Percentiles rank a stretch among this genome's conserved stretches.
These are phyloP conservation scores for Barnettozyma californica DNA, from an alignment of 805 yeast species.

Conservation along the genomic window DNA sequence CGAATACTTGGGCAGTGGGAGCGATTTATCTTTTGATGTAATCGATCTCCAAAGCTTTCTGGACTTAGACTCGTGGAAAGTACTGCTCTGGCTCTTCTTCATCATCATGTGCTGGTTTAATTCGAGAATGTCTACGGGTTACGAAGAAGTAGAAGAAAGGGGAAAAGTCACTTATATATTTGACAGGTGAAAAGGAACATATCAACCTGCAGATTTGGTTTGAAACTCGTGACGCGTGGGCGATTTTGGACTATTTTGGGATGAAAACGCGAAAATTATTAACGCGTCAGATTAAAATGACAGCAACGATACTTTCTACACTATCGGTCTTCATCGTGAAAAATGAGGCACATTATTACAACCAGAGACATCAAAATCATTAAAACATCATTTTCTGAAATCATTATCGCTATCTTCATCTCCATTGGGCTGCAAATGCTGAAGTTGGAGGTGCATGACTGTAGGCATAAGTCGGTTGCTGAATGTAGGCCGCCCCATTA, in stretches of 20 bases:
- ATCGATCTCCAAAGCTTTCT: constrained; percentile 7
- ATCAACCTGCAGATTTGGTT: not conserved
- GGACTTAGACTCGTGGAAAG: not conserved
- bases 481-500: constrained; percentile 16
- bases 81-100: constrained; percentile 10
- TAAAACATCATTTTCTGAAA: not conserved
- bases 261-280: too few relatives aligned
- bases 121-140: not conserved
- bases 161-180: not conserved
- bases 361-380: not conserved
- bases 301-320: too few relatives aligned
- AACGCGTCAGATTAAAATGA: not conserved
- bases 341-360: too few relatives aligned
- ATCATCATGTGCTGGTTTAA: not conserved
- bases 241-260: not conserved
- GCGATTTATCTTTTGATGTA: not conserved
- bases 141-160: not conserved
- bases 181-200: not conserved
- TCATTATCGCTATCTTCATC: constrained; percentile 4
- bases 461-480: constrained; percentile 34
- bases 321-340: too few relatives aligned
- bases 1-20: not conserved
- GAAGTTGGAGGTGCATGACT: constrained; percentile 9
- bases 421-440: constrained; percentile 29
- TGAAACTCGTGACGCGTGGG: constrained; percentile 1